Evolutionary conservation across 768 basidiomycete species (phyloP), one percentile per base, ranked within the genome.

Genomic region (Tubosaeta sp.): DNA sequence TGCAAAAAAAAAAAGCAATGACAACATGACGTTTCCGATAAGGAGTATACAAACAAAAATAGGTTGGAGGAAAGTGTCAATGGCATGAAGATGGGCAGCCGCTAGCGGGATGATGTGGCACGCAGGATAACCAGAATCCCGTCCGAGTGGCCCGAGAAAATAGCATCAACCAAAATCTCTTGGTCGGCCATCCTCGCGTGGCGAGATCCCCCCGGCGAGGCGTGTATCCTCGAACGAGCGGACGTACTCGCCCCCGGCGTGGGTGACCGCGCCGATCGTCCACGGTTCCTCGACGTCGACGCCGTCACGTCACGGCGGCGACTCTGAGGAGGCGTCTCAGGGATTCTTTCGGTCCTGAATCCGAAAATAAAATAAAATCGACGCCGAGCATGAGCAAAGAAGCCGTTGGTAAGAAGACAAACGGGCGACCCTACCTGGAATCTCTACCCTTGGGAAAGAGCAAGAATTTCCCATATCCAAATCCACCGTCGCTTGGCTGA

Each of bases 111-210:
- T 32, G 69, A 63, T 31, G 78, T 75, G 42, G 75, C 70, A 19
- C 89, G 80, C 12, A 91, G 69, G 57, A 91, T 87, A 55, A 89
- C 85, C 73, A 91, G 81, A 50, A 91, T 73, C 5, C 89, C 89
- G 62, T 91, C 89, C 25, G 89, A 90, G 63, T 90, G 89, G 5
- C 86, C 88, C 30, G 87, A 88, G 62, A 91, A 90, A 48, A 91
- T 90, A 2, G 87, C 85, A 59, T 90, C 89, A 12, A 90, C 86
- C 29, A 73, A 57, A 47, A 84, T 72, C 57, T 78, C 77, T 34
- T 62, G 49, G 46, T 50, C 54, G 7, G 41, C 29, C 7, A 55
- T 51, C 18, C 51, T 21, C 2, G 44, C 16, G 30, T 19, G 30
- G 39, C 16, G n/a, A 19, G 59, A 36, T 14, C 31, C 24, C 8